Evolutionary conservation across 129 eudicot species (phyloP).

Genomic region (Chrysanthemum lavandulifolium): DNA sequence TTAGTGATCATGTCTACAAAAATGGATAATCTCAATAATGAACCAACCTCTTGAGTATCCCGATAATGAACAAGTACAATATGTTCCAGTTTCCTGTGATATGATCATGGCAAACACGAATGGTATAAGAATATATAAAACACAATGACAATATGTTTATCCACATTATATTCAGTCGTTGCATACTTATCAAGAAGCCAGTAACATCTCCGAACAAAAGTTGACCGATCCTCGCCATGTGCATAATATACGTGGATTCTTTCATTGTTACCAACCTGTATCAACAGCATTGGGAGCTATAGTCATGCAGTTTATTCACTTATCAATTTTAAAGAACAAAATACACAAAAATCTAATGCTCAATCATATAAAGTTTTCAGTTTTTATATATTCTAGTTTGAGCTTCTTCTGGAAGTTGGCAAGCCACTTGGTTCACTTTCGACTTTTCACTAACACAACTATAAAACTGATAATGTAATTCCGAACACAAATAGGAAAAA

Average conservation of each 20-base stretch:
- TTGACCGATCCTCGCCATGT: conserved; percentile 84
- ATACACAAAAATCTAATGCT: background rate
- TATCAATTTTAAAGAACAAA: background rate
- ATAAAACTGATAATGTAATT: background rate
- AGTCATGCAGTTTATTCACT: conserved; percentile 8
- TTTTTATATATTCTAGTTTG: background rate
- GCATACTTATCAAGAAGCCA: conserved; percentile 99
- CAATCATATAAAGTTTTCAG: background rate
- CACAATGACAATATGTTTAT: conserved; percentile 5
- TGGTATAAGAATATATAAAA: conserved; percentile 12
- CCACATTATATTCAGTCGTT: conserved; percentile 10
- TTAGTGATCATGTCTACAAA: conserved; percentile 7
- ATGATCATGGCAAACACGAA: conserved; percentile 23
- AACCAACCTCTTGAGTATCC: conserved; percentile 88
- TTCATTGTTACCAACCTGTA: conserved; percentile 90
- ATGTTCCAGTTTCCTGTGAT: conserved; percentile 77
- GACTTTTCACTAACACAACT: background rate
- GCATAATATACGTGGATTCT: conserved; percentile 96
- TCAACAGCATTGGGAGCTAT: conserved; percentile 11
- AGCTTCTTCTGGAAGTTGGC: background rate
- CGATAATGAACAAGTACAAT: conserved; percentile 99
- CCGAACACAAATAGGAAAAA: background rate
- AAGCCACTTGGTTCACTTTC: background rate
- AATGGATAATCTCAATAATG: background rate
- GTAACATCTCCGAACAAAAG: conserved; percentile 96